Evolutionary conservation across 2,329 filamentous ascomycete genomes (phyloP).

Genomic region (Penicillium sp.): DNA sequence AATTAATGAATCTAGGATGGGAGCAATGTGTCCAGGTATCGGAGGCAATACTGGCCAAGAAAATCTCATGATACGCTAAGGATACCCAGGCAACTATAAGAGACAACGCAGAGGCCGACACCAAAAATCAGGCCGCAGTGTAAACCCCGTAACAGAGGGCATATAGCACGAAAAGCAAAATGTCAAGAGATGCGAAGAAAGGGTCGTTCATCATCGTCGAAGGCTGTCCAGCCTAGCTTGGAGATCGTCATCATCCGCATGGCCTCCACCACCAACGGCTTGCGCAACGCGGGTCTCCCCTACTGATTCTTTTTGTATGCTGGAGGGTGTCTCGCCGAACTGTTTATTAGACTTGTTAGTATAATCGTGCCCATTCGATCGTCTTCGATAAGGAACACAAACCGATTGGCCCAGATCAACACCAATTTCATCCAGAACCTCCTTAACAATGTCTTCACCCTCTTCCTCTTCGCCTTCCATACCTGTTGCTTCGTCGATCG

Average conservation of each 20-base stretch:
- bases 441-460: conserved; percentile 93
- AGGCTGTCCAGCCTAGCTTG: conserved; percentile 91
- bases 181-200: neutral
- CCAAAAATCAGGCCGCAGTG: neutral
- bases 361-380: neutral
- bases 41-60: neutral
- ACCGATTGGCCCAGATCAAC: conserved; percentile 89
- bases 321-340: conserved; percentile 89
- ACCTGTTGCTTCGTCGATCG: conserved; percentile 94
- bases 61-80: conserved; percentile 1
- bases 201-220: conserved; percentile 49
- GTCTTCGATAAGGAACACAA: conserved; percentile 42
- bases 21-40: neutral
- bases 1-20: neutral
- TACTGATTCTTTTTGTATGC: conserved; percentile 71
- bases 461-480: conserved; percentile 82
- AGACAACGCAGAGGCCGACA: neutral
- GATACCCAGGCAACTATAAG: neutral
- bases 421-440: conserved; percentile 94
- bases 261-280: conserved; percentile 63
- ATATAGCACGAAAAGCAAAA: neutral
- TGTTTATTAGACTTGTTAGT: conserved; percentile 40
- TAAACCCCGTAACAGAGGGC: neutral
- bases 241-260: conserved; percentile 79
- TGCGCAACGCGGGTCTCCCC: conserved; percentile 80